These are phyloP conservation scores for Pyrus betulifolia DNA, from an alignment of 306 rosid species.

Conservation along the genomic window DNA sequence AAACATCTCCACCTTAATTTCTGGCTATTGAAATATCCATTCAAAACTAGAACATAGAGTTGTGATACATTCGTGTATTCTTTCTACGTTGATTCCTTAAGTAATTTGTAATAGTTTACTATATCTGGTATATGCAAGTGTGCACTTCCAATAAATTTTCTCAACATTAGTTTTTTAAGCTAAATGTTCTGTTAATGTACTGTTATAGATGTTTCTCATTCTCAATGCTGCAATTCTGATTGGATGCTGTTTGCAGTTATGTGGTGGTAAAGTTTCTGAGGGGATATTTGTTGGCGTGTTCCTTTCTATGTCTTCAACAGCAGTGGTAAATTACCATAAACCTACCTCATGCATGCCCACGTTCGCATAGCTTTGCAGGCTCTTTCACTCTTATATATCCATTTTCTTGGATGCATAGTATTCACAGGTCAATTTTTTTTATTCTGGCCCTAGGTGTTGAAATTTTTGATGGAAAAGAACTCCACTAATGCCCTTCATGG, in stretches of 20 bases:
- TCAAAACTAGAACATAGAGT: background rate
- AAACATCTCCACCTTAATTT: background rate
- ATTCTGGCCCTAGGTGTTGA: conserved; percentile 55
- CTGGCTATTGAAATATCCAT: background rate
- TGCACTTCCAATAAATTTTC: background rate
- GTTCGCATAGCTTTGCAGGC: background rate
- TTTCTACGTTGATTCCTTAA: background rate
- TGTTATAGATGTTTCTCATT: conserved; percentile 16
- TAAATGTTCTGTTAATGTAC: conserved; percentile 7
- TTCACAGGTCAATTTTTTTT: background rate
- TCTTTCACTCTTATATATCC: background rate
- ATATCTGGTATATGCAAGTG: background rate
- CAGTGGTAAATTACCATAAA: conserved; percentile 38
- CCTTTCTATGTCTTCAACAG: conserved; percentile 98
- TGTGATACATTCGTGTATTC: background rate
- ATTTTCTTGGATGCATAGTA: background rate
- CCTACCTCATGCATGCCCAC: conserved; percentile 10
- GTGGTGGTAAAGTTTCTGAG: conserved; percentile 95
- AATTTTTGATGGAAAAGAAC: conserved; percentile 90
- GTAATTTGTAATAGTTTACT: background rate
- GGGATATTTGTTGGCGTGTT: conserved; percentile 92
- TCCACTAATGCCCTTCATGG: conserved; percentile 85
- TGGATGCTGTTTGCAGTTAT: conserved; percentile 67
- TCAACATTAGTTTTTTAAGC: background rate
- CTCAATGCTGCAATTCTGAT: conserved; percentile 23